These are phyloP conservation scores for Chaetomiaceae sp. DNA, from an alignment of 2,329 filamentous ascomycete species.

Conservation along the genomic window DNA sequence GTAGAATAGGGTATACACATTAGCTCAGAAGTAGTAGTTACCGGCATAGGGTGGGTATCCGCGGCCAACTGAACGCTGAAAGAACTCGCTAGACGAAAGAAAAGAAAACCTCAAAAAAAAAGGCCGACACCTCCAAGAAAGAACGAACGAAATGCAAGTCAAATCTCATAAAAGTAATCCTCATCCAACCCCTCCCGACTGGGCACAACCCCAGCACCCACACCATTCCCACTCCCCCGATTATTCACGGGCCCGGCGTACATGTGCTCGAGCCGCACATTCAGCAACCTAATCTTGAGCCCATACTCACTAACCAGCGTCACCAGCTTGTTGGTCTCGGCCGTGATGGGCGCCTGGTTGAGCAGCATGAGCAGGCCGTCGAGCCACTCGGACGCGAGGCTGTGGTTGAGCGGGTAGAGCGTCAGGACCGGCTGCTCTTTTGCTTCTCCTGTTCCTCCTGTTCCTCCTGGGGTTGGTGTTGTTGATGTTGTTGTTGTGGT, in stretches of 20 bases:
- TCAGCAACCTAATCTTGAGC: conserved; percentile 85
- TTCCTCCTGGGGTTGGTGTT: conserved; percentile 31
- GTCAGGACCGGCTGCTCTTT: conserved; percentile 74
- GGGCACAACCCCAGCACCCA: conserved; percentile 71
- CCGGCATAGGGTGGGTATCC: too few relatives aligned
- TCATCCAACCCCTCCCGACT: conserved; percentile 82
- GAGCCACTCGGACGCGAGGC: conserved; percentile 89
- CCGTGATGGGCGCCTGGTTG: conserved; percentile 93
- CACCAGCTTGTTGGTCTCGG: conserved; percentile 88
- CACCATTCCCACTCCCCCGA: conserved; percentile 39
- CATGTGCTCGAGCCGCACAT: conserved; percentile 77
- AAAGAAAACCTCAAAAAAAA: not conserved
- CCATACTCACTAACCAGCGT: conserved; percentile 85
- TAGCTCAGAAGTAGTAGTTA: too few relatives aligned
- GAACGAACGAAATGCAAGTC: conserved; percentile 1
- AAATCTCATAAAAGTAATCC: conserved; percentile 87
- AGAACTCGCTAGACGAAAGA: not conserved
- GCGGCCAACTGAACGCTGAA: not conserved
- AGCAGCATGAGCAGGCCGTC: conserved; percentile 93
- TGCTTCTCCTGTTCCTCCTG: conserved; percentile 27
- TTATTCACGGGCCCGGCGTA: conserved; percentile 56
- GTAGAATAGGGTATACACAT: too few relatives aligned
- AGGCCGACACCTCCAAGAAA: not conserved
- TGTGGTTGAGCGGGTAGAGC: conserved; percentile 76
- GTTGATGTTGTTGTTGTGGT: conserved; percentile 17